Evolutionary conservation across 768 basidiomycete genomes (phyloP).

Genomic region (Suillus subluteus): DNA sequence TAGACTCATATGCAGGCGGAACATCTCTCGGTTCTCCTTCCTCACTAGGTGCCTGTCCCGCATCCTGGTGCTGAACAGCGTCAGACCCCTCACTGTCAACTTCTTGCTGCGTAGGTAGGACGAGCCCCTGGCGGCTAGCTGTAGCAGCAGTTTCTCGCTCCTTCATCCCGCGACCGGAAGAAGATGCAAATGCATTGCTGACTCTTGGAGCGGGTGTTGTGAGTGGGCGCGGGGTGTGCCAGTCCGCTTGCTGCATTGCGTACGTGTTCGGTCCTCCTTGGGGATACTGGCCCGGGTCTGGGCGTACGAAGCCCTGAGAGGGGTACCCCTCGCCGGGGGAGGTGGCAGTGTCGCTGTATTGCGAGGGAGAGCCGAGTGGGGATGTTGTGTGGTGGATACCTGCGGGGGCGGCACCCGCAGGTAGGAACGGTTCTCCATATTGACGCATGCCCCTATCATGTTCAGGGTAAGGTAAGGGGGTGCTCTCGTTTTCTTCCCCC

Average conservation of each 20-base stretch:
- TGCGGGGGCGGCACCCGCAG: background rate
- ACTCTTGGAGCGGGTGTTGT: slow-evolving; percentile 22
- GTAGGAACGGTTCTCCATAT: slow-evolving; percentile 15
- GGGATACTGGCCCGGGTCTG: background rate
- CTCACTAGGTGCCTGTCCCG: too few relatives aligned
- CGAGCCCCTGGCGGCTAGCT: background rate
- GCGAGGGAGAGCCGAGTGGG: slow-evolving; percentile 15
- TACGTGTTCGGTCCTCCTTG: slow-evolving; percentile 12
- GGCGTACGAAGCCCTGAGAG: slow-evolving; percentile 4
- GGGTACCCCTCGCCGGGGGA: slow-evolving; percentile 17
- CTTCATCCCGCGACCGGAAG: background rate
- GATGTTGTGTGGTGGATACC: background rate
- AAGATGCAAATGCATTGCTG: background rate
- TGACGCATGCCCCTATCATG: slow-evolving; percentile 28
- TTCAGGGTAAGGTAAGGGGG: slow-evolving; percentile 19
- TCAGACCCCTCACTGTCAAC: background rate
- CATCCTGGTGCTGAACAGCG: background rate
- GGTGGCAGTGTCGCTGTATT: slow-evolving; percentile 9
- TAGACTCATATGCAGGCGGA: background rate
- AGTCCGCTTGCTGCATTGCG: slow-evolving; percentile 21
- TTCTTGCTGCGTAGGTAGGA: background rate
- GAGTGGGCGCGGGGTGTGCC: slow-evolving; percentile 21
- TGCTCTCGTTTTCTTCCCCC: slow-evolving; percentile 31
- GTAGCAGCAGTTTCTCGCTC: background rate
- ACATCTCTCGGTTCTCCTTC: background rate